Evolutionary conservation across 2,329 filamentous ascomycete genomes (phyloP).

Genomic region (Microdochium nivale): DNA sequence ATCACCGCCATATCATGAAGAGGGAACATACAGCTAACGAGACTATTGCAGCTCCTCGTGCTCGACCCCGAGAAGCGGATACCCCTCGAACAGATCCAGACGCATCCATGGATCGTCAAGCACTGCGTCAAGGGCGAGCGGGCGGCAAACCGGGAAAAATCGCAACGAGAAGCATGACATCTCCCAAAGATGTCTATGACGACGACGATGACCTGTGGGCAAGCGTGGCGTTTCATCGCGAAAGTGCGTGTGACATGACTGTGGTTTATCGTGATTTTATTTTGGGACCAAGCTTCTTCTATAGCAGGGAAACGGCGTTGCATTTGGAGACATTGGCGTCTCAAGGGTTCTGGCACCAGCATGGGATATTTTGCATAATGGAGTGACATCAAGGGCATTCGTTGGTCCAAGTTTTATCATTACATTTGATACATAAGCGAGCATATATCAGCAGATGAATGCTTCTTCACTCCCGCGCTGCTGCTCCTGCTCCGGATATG

Average conservation of each 20-base stretch:
- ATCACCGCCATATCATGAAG: neutral
- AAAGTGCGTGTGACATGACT: conserved; percentile 6
- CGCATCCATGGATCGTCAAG: conserved; percentile 94
- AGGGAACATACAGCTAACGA: neutral
- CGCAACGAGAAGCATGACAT: conserved; percentile 8
- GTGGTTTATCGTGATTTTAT: conserved; percentile 6
- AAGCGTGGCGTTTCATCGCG: neutral
- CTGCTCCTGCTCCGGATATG: neutral
- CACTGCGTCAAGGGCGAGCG: conserved; percentile 68
- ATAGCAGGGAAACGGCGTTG: neutral
- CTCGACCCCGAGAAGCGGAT: conserved; percentile 92
- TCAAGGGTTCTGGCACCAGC: neutral
- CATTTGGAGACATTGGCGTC: conserved; percentile 2
- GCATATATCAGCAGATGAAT: neutral
- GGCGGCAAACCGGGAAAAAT: conserved; percentile 40
- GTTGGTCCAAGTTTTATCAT: neutral
- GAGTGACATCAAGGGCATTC: conserved; percentile 10
- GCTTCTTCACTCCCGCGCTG: neutral
- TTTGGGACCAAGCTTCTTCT: neutral
- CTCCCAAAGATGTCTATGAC: neutral
- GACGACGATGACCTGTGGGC: neutral
- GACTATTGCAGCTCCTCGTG: conserved; percentile 60
- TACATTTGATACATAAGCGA: neutral
- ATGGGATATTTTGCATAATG: conserved; percentile 12
- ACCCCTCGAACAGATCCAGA: conserved; percentile 77